Evolutionary conservation across 2,329 filamentous ascomycete genomes (phyloP), one percentile per base, ranked within the genome.

Genomic region (Colletotrichum brevisporum): DNA sequence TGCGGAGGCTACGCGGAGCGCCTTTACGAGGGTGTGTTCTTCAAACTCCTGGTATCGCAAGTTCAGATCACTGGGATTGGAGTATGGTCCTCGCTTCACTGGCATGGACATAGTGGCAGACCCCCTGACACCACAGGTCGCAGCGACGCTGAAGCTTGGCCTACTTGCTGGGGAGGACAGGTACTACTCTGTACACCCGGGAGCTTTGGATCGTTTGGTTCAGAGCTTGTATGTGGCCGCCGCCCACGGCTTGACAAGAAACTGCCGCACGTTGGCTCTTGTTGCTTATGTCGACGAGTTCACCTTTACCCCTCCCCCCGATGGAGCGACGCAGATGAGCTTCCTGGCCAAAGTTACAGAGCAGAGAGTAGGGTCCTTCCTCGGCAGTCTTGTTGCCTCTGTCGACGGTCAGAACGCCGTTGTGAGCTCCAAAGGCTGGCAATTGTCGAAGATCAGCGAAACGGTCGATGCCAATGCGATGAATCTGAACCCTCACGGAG

Each of bases 21-120:
- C 13, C 27, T 63, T 63, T 31, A 5, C 60, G 15, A 63, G 60
- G 15, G 15, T 26, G 41, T 63, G 60, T 41, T 47, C 36, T 13
- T 63, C 60, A 16, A 15, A 18, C 21, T 50, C 51, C 1, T 65
- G 63, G 63, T 65, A 65, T 39, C 63, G 63, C 24, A 65, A 65
- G 63, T 65, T 65, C 15, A 58, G 63, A 43, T 50, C 63, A 1
- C 48, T 65, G 0, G 63, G 63, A 24, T 36, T 65, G 3, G 63
- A 65, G 18, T 65, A 65, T 26, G 63, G 63, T 6, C 54, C 63
- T 12, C 63, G 55, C 26, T 65, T 65, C 55, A 59, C 47, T n/a
- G 54, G 47, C 36, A 58, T 65, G 63, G 36, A 65, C 47, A 54
- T 65, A 0, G 31, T 48, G 1, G 55, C 63, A 18, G 48, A 65